Evolutionary conservation across 1,139 yeast genomes (phyloP).

Genomic region (Suhomyces chickasaworum): DNA sequence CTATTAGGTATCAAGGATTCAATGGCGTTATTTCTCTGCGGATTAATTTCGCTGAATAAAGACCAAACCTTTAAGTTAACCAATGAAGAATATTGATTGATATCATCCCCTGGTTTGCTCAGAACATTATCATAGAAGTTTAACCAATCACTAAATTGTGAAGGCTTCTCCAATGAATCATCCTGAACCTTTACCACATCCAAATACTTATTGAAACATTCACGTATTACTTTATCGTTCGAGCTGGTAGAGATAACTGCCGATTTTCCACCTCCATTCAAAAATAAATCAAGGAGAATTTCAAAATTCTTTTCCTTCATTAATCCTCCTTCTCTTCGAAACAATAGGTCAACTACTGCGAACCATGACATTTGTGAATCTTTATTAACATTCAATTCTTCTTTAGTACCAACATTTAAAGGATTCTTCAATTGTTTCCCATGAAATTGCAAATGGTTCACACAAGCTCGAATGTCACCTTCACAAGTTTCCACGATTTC

Average conservation of each 20-base stretch:
- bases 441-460: constrained; percentile 80
- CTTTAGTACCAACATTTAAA: constrained; percentile 1
- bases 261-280: constrained; percentile 43
- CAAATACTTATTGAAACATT: constrained; percentile 69
- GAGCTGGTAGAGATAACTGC: constrained; percentile 47
- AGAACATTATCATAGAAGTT: constrained; percentile 59
- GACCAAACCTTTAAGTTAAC: constrained; percentile 67
- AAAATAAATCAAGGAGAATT: constrained; percentile 35
- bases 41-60: constrained; percentile 63
- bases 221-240: constrained; percentile 66
- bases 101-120: constrained; percentile 15
- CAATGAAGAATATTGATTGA: constrained; percentile 56
- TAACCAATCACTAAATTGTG: constrained; percentile 75
- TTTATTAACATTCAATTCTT: constrained; percentile 29
- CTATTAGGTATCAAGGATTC: constrained; percentile 38
- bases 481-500: constrained; percentile 72
- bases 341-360: constrained; percentile 54
- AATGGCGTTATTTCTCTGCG: constrained; percentile 29
- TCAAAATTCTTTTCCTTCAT: constrained; percentile 52
- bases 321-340: constrained; percentile 51
- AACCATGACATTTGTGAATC: constrained; percentile 66
- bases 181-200: constrained; percentile 60
- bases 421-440: constrained; percentile 27
- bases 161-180: constrained; percentile 62
- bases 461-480: constrained; percentile 83